Evolutionary conservation across 2,329 filamentous ascomycete genomes (phyloP).

Genomic region (Raffaelea ambrosiae): DNA sequence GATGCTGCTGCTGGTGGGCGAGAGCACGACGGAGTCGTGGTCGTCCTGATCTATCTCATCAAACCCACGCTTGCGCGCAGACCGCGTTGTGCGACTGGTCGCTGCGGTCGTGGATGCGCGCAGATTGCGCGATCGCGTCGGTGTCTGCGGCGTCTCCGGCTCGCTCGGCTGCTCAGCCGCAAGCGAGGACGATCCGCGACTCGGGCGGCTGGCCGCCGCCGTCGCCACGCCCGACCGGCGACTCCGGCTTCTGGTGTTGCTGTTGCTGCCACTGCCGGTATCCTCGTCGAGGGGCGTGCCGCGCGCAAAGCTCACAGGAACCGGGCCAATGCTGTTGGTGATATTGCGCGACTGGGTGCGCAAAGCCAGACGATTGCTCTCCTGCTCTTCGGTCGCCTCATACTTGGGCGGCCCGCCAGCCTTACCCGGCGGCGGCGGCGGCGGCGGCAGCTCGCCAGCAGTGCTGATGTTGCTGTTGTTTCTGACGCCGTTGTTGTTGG

Average conservation of each 20-base stretch:
- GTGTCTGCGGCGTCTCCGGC: slow-evolving; percentile 6
- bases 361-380: slow-evolving; percentile 17
- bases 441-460: no score
- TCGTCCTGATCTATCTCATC: slow-evolving; percentile 43
- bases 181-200: no score
- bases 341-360: slow-evolving; percentile 19
- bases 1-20: slow-evolving; percentile 42
- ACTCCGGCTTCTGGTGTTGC: not conserved
- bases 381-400: slow-evolving; percentile 15
- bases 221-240: not conserved
- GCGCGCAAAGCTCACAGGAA: slow-evolving; percentile 30
- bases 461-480: no score
- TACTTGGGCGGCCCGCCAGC: slow-evolving; percentile 16
- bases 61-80: slow-evolving; percentile 41
- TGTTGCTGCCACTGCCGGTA: slow-evolving; percentile 3
- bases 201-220: not conserved
- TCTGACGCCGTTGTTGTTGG: no score
- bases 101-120: slow-evolving; percentile 22
- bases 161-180: not conserved
- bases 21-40: no score
- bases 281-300: slow-evolving; percentile 9
- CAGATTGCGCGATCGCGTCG: slow-evolving; percentile 13
- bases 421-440: not conserved
- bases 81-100: slow-evolving; percentile 37
- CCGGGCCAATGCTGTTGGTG: slow-evolving; percentile 25